phyloP scores from a whole-genome alignment of 345 rosid species.

The Cardamine resedifolia region DNA sequence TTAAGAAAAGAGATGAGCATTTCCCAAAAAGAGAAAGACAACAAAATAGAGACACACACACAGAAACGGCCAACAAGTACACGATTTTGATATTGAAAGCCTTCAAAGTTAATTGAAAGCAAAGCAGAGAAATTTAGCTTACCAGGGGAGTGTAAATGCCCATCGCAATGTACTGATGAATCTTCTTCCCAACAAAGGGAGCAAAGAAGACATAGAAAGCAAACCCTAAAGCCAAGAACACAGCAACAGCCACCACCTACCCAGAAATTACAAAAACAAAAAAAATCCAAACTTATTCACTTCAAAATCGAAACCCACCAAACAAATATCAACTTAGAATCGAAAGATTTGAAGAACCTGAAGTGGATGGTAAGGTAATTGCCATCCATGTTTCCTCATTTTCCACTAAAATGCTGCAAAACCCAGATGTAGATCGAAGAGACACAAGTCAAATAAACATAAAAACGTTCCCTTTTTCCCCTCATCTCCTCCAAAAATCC shows the following conservation, averaged over 20 bases:
- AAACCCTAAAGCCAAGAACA: constrained; percentile 93
- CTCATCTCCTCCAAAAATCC: constrained; percentile 48
- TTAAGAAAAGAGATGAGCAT: constrained; percentile 4
- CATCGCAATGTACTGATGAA: constrained; percentile 68
- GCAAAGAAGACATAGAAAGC: constrained; percentile 99
- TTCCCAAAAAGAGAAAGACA: constrained; percentile 18
- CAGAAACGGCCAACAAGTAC: constrained; percentile 24
- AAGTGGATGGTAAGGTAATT: constrained; percentile 98
- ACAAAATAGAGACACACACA: constrained; percentile 25
- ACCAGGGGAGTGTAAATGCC: constrained; percentile 98
- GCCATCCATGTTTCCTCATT: constrained; percentile 99
- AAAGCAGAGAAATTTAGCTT: constrained; percentile 44
- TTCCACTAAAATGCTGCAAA: constrained; percentile 44
- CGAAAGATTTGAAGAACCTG: constrained; percentile 52
- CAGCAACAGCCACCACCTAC: constrained; percentile 98
- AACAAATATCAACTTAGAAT: neutral
- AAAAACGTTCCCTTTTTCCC: constrained; percentile 35
- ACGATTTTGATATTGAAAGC: constrained; percentile 2
- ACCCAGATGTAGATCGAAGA: constrained; percentile 37
- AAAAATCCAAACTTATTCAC: constrained; percentile 17
- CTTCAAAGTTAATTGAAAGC: constrained; percentile 14
- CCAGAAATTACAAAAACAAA: constrained; percentile 5
- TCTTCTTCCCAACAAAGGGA: constrained; percentile 90
- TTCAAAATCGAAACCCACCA: constrained; percentile 32
- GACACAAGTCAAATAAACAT: constrained; percentile 20